These are phyloP conservation scores for Teunomyces kruisii DNA, from an alignment of 805 yeast genomes.

Conservation along the genomic window DNA sequence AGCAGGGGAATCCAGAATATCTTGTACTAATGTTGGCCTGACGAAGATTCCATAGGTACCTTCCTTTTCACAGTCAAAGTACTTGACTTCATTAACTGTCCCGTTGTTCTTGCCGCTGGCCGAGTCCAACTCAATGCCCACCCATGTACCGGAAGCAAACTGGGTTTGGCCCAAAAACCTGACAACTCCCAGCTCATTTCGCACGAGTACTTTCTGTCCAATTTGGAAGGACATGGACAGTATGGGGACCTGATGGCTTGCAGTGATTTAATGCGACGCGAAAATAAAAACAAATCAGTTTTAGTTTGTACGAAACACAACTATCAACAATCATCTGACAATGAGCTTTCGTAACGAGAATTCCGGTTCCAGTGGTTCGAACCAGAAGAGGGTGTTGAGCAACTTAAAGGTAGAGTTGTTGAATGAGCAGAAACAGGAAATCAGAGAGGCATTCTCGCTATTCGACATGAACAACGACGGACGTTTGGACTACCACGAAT, in stretches of 20 bases:
- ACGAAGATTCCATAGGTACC: constrained; percentile 51
- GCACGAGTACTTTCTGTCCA: constrained; percentile 36
- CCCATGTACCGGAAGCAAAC: constrained; percentile 60
- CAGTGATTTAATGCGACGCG: constrained; percentile 4
- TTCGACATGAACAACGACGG: constrained; percentile 95
- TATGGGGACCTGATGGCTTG: background rate
- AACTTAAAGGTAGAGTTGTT: constrained; percentile 64
- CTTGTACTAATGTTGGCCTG: constrained; percentile 31
- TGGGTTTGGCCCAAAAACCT: constrained; percentile 52
- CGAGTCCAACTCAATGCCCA: constrained; percentile 46
- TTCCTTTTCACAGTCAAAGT: constrained; percentile 37
- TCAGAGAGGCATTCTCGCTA: constrained; percentile 84
- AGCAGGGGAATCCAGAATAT: background rate
- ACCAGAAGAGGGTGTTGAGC: constrained; percentile 24
- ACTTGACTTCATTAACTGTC: constrained; percentile 40
- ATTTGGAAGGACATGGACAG: constrained; percentile 7
- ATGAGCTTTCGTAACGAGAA: constrained; percentile 3
- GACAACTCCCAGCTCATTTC: constrained; percentile 45
- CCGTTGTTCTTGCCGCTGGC: constrained; percentile 52
- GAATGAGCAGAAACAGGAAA: constrained; percentile 88
- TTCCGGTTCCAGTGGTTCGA: constrained; percentile 1
- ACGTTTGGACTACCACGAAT: constrained; percentile 84
- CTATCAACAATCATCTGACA: background rate
- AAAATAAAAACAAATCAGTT: background rate
- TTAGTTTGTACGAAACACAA: background rate